Evolutionary conservation across 257 asterid genomes (phyloP).

Genomic region (Rubia yunnanensis): DNA sequence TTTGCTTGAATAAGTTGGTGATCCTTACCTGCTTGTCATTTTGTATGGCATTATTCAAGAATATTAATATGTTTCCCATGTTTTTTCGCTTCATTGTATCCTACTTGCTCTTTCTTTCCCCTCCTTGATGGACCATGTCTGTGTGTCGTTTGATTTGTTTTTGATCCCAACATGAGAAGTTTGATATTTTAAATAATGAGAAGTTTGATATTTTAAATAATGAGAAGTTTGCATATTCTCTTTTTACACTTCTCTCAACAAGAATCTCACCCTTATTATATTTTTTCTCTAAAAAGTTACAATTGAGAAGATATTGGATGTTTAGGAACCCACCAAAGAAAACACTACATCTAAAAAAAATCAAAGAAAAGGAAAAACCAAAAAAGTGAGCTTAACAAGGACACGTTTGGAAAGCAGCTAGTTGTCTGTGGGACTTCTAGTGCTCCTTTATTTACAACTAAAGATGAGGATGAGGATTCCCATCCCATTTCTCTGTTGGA

Average conservation of each 20-base stretch:
- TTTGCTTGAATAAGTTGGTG: not conserved
- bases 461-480: conserved; percentile 98
- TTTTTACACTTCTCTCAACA: no score
- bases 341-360: conserved; percentile 29
- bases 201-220: not conserved
- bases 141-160: not conserved
- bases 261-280: not conserved
- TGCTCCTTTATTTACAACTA: conserved; percentile 50
- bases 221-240: not conserved
- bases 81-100: not conserved
- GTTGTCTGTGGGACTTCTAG: conserved; percentile 34
- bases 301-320: conserved; percentile 87
- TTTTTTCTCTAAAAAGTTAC: conserved; percentile 36
- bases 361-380: conserved; percentile 56
- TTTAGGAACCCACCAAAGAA: conserved; percentile 29
- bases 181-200: not conserved
- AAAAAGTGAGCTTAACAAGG: conserved; percentile 30
- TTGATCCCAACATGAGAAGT: not conserved
- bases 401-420: conserved; percentile 34
- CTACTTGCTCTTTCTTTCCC: not conserved
- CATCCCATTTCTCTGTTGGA: conserved; percentile 44
- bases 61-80: no score
- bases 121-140: no score
- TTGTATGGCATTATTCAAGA: no score
- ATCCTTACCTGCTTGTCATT: not conserved